Base-by-base conservation (phyloP, 148 eudicot genomes). In the Spergularia bocconei region DNA sequence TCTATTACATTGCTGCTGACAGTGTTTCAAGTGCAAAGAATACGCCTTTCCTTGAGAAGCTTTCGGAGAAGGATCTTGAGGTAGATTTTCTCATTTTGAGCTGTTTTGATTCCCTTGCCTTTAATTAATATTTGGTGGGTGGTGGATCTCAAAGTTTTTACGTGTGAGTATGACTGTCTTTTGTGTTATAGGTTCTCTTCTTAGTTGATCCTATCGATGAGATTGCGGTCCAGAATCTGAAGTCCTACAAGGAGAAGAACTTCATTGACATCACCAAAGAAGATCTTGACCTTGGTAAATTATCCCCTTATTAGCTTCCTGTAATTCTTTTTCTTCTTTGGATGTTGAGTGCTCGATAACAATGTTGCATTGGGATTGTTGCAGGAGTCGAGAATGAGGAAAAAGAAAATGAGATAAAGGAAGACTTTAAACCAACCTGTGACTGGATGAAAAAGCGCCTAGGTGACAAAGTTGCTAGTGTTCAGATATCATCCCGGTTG, bases 201-300 rank as follows among this genome's bases (percentile, higher is more conserved):
- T 82, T 95, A 56, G 96, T 95, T 78, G 99, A 95, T 82, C 94
- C 99, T 47, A 95, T 95, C 79, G 99, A 95, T 71, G 99, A 95
- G 87, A 78, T 95, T 79, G 97, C 99, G 5, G 55, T 95, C 73
- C 92, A 91, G 82, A 91, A 88, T 75, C 85, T 95, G 60, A 92
- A 92, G 73, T 77, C 90, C 9, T 95, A 89, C 87, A 89, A 91
- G 85, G 97, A 92, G 50, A 95, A 90, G 84, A 75, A 82, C 73
- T 95, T 92, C 76, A 82, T 90, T 74, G 99, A 95, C 82, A 90
- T 95, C 52, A 95, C 90, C 87, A 95, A 95, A 85, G 99, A 95
- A 80, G 97, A 91, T 76, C 86, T 95, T 73, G 99, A 95, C 83
- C 64, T 95, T 76, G 99, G 99, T 92, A 70, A 80, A 89, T 79